A percentile compares a stretch with the other conserved stretches of the same genome.
These are phyloP conservation scores for rapeseed (Brassica napus) DNA, from an alignment of 345 rosid species.

Conservation along the genomic window Da-Ae NC_063437.1:16835001-16835500, in stretches of 20 bases:
- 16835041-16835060: conserved; percentile 1
- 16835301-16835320: conserved; percentile 3
- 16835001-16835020: conserved; percentile 98
- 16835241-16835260: conserved; percentile 87
- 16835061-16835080: not conserved
- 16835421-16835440: not conserved
- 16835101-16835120: conserved; percentile 49
- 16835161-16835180: conserved; percentile 94
- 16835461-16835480: conserved; percentile 54
- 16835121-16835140: conserved; percentile 86
- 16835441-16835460: not conserved
- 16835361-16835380: not conserved
- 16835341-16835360: not conserved
- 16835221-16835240: conserved; percentile 87
- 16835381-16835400: not conserved
- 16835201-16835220: conserved; percentile 98
- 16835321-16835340: not conserved
- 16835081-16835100: not conserved
- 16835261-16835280: conserved; percentile 75
- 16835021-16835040: not conserved
- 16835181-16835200: conserved; percentile 96
- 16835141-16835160: conserved; percentile 86
- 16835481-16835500: conserved; percentile 99
- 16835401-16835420: not conserved
- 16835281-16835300: conserved; percentile 84